These are phyloP conservation scores for Sporothrix pallida DNA, from an alignment of 2,329 filamentous ascomycete genomes.

Conservation along the genomic window DNA sequence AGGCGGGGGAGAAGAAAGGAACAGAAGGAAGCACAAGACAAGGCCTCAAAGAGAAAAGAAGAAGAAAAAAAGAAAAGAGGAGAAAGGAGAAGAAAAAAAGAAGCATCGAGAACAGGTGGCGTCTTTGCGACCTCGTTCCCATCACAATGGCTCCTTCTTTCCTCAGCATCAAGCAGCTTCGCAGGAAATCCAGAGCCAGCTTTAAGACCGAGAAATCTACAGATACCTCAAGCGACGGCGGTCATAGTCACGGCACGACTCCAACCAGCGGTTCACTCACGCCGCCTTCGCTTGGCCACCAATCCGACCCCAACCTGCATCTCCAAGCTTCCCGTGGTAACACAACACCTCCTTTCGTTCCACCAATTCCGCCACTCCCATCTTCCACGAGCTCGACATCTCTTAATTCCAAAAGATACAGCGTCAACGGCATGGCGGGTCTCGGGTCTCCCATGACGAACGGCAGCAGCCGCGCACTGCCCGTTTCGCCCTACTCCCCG, in stretches of 20 bases:
- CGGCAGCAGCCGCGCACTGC: slow-evolving; percentile 61
- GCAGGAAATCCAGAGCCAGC: slow-evolving; percentile 76
- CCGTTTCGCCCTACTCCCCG: slow-evolving; percentile 80
- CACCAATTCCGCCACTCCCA: slow-evolving; percentile 47
- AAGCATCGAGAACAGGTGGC: slow-evolving; percentile 9
- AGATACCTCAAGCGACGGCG: slow-evolving; percentile 66
- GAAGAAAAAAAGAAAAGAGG: background rate
- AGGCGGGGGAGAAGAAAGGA: slow-evolving; percentile 13
- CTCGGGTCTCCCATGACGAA: slow-evolving; percentile 61
- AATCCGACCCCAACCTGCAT: slow-evolving; percentile 67
- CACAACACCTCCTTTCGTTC: slow-evolving; percentile 43
- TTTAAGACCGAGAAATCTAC: slow-evolving; percentile 68
- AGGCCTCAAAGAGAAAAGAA: background rate
- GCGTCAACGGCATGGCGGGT: slow-evolving; percentile 68
- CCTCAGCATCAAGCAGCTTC: slow-evolving; percentile 71
- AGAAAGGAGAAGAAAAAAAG: background rate
- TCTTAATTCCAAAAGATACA: slow-evolving; percentile 59
- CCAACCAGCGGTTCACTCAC: slow-evolving; percentile 74
- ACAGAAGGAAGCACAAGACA: background rate
- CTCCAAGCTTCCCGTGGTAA: slow-evolving; percentile 47
- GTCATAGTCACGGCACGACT: slow-evolving; percentile 64
- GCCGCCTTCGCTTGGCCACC: slow-evolving; percentile 69
- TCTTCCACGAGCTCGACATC: slow-evolving; percentile 27
- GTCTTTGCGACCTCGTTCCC: background rate
- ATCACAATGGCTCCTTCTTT: slow-evolving; percentile 65